Evolutionary conservation across 192 early-diverging fungal species (phyloP).

Genomic region (Entomortierella beljakovae): DNA sequence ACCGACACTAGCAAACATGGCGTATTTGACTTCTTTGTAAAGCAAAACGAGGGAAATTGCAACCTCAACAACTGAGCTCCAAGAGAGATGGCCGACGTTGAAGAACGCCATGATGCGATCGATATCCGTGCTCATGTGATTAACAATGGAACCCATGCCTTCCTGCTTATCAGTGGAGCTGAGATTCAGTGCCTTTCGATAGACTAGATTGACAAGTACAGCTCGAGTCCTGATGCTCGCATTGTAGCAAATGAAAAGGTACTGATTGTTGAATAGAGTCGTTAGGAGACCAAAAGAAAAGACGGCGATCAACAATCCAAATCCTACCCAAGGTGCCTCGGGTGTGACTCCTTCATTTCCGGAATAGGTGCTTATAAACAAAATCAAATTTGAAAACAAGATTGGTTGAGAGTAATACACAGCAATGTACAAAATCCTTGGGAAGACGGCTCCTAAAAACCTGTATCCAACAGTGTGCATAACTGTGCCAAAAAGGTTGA

Average conservation of each 20-base stretch:
- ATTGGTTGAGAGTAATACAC: slow-evolving; percentile 65
- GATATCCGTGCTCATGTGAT: slow-evolving; percentile 64
- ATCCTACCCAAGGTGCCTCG: slow-evolving; percentile 17
- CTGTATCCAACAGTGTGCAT: slow-evolving; percentile 13
- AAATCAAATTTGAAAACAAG: slow-evolving; percentile 68
- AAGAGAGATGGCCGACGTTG: slow-evolving; percentile 22
- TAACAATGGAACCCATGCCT: slow-evolving; percentile 71
- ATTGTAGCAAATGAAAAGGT: slow-evolving; percentile 21
- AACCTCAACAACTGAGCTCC: slow-evolving; percentile 33
- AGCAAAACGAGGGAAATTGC: slow-evolving; percentile 24
- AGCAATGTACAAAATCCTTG: slow-evolving; percentile 13
- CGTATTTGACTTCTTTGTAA: slow-evolving; percentile 19
- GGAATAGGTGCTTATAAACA: slow-evolving; percentile 37
- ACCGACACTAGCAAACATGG: slow-evolving; percentile 33
- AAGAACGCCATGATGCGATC: slow-evolving; percentile 22
- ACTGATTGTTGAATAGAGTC: slow-evolving; percentile 24
- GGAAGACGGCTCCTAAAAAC: slow-evolving; percentile 14
- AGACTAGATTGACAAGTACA: slow-evolving; percentile 64
- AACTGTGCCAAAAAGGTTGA: background rate
- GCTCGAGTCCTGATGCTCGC: slow-evolving; percentile 60
- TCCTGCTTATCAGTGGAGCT: slow-evolving; percentile 64
- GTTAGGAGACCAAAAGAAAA: slow-evolving; percentile 9
- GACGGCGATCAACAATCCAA: slow-evolving; percentile 25
- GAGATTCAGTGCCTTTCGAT: slow-evolving; percentile 67
- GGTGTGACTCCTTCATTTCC: background rate